Evolutionary conservation across 805 yeast species (phyloP).

Genomic region (Schwanniomyces sp.): DNA sequence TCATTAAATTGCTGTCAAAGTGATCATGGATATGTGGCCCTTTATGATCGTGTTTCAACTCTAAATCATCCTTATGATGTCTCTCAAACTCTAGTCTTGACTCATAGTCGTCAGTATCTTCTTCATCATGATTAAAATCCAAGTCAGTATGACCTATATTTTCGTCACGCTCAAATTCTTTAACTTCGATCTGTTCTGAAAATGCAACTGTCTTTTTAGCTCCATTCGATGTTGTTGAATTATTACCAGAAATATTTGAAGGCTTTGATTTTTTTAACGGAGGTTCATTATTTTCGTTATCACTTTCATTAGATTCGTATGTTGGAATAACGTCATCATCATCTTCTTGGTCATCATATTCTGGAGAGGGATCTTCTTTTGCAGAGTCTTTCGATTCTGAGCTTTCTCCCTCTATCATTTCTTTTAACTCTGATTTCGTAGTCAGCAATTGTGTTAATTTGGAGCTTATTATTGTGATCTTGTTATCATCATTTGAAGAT

Average conservation of each 20-base stretch:
- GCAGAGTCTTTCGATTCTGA: background rate
- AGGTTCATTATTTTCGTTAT: constrained; percentile 13
- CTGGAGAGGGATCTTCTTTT: constrained; percentile 29
- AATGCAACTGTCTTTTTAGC: constrained; percentile 38
- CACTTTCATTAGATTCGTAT: constrained; percentile 19
- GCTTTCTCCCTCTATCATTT: constrained; percentile 19
- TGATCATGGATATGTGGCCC: background rate
- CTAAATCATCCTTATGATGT: constrained; percentile 32
- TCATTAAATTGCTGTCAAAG: background rate
- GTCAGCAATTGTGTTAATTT: constrained; percentile 25
- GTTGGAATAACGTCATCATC: constrained; percentile 22
- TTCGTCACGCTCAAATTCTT: constrained; percentile 42
- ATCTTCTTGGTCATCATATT: constrained; percentile 22
- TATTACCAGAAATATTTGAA: constrained; percentile 10
- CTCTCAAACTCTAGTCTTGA: constrained; percentile 16
- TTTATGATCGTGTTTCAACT: constrained; percentile 24
- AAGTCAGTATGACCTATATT: constrained; percentile 14
- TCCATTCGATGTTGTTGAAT: constrained; percentile 21
- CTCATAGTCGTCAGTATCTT: constrained; percentile 13
- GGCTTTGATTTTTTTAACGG: constrained; percentile 14
- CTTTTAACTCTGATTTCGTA: constrained; percentile 32
- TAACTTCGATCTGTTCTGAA: constrained; percentile 40
- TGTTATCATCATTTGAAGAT: constrained; percentile 31
- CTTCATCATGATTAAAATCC: constrained; percentile 9
- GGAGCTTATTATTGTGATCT: constrained; percentile 25